These are phyloP conservation scores for Cryphonectria radicalis DNA, from an alignment of 2,329 filamentous ascomycete genomes.

Conservation along the genomic window DNA sequence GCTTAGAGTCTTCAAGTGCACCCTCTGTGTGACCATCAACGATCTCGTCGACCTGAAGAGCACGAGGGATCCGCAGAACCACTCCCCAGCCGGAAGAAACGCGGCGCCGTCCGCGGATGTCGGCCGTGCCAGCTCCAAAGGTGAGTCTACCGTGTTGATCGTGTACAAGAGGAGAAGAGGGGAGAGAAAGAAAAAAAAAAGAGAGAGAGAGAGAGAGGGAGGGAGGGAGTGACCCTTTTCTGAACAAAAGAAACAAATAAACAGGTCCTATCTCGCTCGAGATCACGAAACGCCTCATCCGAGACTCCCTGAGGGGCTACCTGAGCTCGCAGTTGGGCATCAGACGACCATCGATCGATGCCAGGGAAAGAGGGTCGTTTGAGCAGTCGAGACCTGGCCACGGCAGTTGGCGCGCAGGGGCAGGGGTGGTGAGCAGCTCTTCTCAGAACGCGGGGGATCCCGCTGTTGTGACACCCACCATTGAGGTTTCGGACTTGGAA, in stretches of 20 bases:
- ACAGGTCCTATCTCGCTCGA: conserved; percentile 57
- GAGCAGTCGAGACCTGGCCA: conserved; percentile 12
- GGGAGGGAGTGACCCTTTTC: not conserved
- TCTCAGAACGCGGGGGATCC: not conserved
- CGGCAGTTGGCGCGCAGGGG: not conserved
- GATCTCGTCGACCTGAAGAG: conserved; percentile 56
- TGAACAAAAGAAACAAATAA: conserved; percentile 14
- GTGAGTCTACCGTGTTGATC: conserved; percentile 15
- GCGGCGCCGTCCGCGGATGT: conserved; percentile 27
- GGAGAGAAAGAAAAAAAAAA: not conserved
- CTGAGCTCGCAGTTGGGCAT: conserved; percentile 37
- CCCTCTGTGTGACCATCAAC: conserved; percentile 83
- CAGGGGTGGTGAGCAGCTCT: not conserved
- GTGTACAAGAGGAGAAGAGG: not conserved
- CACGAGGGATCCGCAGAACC: conserved; percentile 20
- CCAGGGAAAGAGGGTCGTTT: conserved; percentile 18
- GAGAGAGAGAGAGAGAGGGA: conserved; percentile 1
- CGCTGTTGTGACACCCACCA: conserved; percentile 12
- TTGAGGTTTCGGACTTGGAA: conserved; percentile 20
- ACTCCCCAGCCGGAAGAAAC: conserved; percentile 6
- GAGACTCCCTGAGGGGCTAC: conserved; percentile 45
- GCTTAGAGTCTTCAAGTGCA: conserved; percentile 77
- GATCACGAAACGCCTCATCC: conserved; percentile 58
- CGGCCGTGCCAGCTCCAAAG: conserved; percentile 28
- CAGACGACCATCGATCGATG: conserved; percentile 20